Conservation (phyloP, 1,139 yeast genomes). For the Pichia sp. region DNA sequence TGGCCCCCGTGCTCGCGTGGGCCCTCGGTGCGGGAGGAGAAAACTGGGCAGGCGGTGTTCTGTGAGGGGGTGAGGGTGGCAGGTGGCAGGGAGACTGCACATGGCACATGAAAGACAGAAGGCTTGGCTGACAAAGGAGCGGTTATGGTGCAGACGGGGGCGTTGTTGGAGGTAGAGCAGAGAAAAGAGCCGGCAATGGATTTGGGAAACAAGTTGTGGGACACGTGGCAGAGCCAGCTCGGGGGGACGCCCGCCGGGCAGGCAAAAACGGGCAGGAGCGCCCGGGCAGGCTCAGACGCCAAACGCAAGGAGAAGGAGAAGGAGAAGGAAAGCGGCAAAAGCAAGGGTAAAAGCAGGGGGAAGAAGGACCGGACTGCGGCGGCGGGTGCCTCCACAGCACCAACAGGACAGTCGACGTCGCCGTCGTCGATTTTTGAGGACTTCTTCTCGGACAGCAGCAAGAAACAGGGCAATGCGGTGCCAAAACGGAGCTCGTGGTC, state of each 20-base stretch:
- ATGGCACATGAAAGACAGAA: no score
- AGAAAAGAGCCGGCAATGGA: slow-evolving; percentile 2
- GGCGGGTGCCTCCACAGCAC: no score
- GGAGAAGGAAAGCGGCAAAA: neutral
- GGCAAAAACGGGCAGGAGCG: neutral
- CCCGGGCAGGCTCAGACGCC: no score
- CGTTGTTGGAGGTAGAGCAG: neutral
- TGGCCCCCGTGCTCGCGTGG: neutral
- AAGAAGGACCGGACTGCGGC: neutral
- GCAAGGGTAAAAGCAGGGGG: neutral
- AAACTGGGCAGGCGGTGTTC: neutral
- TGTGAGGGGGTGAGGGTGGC: neutral
- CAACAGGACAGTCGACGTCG: neutral
- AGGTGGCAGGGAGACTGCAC: no score
- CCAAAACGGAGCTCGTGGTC: neutral
- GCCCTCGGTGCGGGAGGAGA: slow-evolving; percentile 4
- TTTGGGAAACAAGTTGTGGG: slow-evolving; percentile 11
- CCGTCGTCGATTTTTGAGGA: slow-evolving; percentile 5
- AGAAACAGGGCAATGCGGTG: neutral
- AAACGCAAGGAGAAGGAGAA: no score
- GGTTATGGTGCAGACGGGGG: no score
- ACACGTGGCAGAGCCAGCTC: slow-evolving; percentile 7
- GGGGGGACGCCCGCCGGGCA: neutral
- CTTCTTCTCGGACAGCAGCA: neutral
- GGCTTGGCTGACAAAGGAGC: no score